These are phyloP conservation scores for Luffa acutangula DNA, from an alignment of 306 rosid species.

Conservation along the genomic window DNA sequence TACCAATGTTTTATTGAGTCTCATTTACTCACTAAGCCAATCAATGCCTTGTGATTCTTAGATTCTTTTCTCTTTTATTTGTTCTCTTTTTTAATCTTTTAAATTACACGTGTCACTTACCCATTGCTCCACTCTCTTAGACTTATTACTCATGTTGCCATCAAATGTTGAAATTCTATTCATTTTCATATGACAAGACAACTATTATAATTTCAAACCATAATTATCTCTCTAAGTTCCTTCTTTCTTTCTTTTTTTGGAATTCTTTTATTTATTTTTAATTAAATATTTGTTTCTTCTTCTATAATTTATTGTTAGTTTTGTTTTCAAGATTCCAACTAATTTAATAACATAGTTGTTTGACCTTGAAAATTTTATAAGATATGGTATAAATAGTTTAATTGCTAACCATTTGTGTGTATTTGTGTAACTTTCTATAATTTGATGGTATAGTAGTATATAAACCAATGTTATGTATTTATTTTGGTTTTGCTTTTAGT, in stretches of 20 bases:
- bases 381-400: not conserved
- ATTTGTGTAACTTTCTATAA: not conserved
- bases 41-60: not conserved
- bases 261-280: not conserved
- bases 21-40: not conserved
- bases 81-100: not conserved
- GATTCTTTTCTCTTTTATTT: not conserved
- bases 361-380: not conserved
- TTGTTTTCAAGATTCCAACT: not conserved
- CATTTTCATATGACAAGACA: not conserved
- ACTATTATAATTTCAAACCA: conserved; percentile 1
- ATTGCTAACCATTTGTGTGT: not conserved
- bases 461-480: not conserved
- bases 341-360: not conserved
- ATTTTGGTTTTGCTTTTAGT: not conserved
- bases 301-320: not conserved
- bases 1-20: not conserved
- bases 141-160: not conserved
- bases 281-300: not conserved
- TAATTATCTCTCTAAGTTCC: not conserved
- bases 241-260: not conserved
- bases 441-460: not conserved
- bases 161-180: not conserved
- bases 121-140: not conserved
- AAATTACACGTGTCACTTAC: not conserved